phyloP scores from a whole-genome alignment of 2,329 filamentous ascomycete species.

The Cercospora nicotianae region DNA sequence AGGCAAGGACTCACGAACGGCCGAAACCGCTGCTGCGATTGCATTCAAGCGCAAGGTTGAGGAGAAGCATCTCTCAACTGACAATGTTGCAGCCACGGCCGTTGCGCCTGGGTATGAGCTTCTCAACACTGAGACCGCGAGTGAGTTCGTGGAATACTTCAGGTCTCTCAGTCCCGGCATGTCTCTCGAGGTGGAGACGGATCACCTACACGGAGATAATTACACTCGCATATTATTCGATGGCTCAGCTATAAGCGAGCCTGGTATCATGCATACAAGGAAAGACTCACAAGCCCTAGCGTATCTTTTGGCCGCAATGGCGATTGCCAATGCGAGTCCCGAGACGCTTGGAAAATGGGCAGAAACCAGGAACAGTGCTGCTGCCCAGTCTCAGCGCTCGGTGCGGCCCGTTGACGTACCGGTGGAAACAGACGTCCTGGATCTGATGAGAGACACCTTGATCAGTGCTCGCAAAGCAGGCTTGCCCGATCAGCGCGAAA shows the following conservation, averaged over 20 bases:
- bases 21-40: slow-evolving; percentile 41
- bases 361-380: slow-evolving; percentile 35
- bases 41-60: slow-evolving; percentile 44
- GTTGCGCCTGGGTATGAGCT: slow-evolving; percentile 21
- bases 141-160: slow-evolving; percentile 42
- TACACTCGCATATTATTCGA: slow-evolving; percentile 36
- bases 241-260: slow-evolving; percentile 31
- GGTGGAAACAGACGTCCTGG: slow-evolving; percentile 36
- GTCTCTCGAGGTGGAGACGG: slow-evolving; percentile 29
- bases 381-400: slow-evolving; percentile 38
- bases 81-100: not conserved
- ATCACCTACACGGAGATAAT: slow-evolving; percentile 15
- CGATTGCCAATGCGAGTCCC: slow-evolving; percentile 37
- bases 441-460: slow-evolving; percentile 42
- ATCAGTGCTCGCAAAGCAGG: slow-evolving; percentile 38
- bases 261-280: slow-evolving; percentile 38
- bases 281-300: slow-evolving; percentile 40
- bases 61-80: slow-evolving; percentile 30
- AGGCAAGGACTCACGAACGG: slow-evolving; percentile 32
- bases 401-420: slow-evolving; percentile 34
- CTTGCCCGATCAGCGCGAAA: slow-evolving; percentile 36
- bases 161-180: slow-evolving; percentile 23
- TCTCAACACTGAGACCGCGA: slow-evolving; percentile 42
- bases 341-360: slow-evolving; percentile 39
- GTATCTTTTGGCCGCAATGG: slow-evolving; percentile 42